phyloP scores from a whole-genome alignment of 208 protist genomes.

The Crithidia sp. region DNA sequence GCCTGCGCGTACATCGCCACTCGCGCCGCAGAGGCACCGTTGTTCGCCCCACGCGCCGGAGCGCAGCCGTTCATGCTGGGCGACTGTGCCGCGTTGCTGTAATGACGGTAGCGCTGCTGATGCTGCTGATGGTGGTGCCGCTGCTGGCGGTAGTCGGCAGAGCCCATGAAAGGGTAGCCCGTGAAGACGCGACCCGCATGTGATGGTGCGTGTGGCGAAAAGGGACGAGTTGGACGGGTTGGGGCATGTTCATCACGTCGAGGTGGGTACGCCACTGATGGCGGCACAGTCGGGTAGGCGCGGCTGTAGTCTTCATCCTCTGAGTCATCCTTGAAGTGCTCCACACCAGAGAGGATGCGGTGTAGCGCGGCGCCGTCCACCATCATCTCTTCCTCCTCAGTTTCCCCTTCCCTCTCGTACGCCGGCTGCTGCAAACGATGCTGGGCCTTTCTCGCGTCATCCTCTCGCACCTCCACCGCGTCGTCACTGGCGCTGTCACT shows the following conservation, averaged over 20 bases:
- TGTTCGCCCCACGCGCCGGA: too few species aligned
- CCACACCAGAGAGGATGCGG: background rate
- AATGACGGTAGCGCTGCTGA: background rate
- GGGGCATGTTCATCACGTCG: too few species aligned
- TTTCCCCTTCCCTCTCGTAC: background rate
- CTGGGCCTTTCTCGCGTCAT: too few species aligned
- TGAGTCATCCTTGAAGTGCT: background rate
- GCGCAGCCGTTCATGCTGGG: background rate
- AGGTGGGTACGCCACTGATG: background rate
- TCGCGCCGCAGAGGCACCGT: too few species aligned
- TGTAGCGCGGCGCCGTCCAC: slow-evolving; percentile 1
- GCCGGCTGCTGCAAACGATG: too few species aligned
- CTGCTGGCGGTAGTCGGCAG: background rate
- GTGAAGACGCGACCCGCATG: background rate
- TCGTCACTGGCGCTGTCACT: background rate
- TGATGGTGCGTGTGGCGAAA: too few species aligned
- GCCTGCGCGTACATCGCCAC: background rate
- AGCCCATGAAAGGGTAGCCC: background rate
- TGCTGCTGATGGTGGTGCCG: background rate
- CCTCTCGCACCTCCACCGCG: too few species aligned
- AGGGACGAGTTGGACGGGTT: too few species aligned
- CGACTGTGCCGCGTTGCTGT: background rate
- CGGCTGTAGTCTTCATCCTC: background rate
- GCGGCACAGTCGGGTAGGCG: background rate
- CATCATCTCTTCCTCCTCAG: background rate